A percentile compares a stretch with the other conserved stretches of the same genome.
Conservation (phyloP, 495 filamentous ascomycete species). For the Neurospora hispaniola region DNA sequence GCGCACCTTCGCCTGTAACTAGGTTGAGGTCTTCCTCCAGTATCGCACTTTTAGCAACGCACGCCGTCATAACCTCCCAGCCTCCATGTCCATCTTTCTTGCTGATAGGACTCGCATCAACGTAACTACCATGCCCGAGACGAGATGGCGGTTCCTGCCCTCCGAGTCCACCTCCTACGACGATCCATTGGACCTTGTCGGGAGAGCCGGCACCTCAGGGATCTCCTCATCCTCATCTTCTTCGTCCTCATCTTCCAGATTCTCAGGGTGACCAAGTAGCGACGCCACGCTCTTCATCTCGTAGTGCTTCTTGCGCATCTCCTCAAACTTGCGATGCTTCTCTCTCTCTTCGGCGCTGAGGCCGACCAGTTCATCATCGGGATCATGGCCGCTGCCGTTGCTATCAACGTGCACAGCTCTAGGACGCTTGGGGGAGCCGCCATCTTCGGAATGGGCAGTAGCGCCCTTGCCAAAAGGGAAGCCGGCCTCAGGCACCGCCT, state of each 20-base stretch:
- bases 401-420: slow-evolving; percentile 59
- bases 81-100: background rate
- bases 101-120: background rate
- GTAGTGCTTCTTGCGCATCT: slow-evolving; percentile 88
- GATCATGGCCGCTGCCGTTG: slow-evolving; percentile 42
- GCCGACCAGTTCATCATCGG: slow-evolving; percentile 43
- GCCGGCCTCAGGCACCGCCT: slow-evolving; percentile 44
- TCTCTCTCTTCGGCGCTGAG: slow-evolving; percentile 68
- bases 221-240: slow-evolving; percentile 8
- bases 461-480: slow-evolving; percentile 4
- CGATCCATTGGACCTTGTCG: slow-evolving; percentile 18
- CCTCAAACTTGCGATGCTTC: slow-evolving; percentile 86
- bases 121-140: background rate
- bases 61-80: background rate
- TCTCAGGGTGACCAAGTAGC: slow-evolving; percentile 63
- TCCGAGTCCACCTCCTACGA: background rate
- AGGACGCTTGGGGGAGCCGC: slow-evolving; percentile 24
- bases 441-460: background rate
- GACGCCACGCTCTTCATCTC: slow-evolving; percentile 95
- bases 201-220: slow-evolving; percentile 21
- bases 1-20: background rate
- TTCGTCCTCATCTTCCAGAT: slow-evolving; percentile 27
- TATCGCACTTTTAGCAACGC: background rate
- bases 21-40: background rate
- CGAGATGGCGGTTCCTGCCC: background rate